phyloP scores from a whole-genome alignment of 495 filamentous ascomycete species.

The Aspergillus kassunensis region DNA sequence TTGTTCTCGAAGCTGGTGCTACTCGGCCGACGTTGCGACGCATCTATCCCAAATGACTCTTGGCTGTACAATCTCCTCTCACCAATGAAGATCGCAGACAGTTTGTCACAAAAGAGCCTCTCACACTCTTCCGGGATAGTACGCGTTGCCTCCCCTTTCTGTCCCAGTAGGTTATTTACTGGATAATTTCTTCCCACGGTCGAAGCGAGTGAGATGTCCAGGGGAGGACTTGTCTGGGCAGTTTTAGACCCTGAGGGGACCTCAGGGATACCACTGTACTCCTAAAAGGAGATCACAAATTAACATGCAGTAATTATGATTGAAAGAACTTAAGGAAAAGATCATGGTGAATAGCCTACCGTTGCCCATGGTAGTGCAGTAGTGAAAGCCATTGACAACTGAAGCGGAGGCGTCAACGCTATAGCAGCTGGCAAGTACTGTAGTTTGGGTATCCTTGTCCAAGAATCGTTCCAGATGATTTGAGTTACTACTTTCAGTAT shows the following conservation, averaged over 20 bases:
- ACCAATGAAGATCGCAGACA: constrained; percentile 91
- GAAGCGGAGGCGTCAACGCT: constrained; percentile 50
- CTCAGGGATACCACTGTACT: constrained; percentile 97
- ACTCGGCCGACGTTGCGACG: constrained; percentile 36
- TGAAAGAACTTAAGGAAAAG: too few relatives aligned
- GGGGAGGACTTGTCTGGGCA: constrained; percentile 77
- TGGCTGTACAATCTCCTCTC: constrained; percentile 67
- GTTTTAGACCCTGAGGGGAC: constrained; percentile 77
- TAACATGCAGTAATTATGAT: too few relatives aligned
- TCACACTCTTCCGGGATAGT: constrained; percentile 99
- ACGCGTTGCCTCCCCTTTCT: constrained; percentile 85
- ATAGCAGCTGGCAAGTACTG: constrained; percentile 86
- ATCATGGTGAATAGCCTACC: constrained; percentile 43
- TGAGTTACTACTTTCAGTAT: constrained; percentile 68
- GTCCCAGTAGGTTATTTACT: constrained; percentile 36
- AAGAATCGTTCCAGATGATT: constrained; percentile 55
- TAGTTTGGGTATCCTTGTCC: constrained; percentile 49
- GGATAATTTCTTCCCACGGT: constrained; percentile 52
- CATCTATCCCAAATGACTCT: constrained; percentile 77
- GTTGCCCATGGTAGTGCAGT: constrained; percentile 82
- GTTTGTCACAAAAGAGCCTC: constrained; percentile 97
- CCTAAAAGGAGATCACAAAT: constrained; percentile 53
- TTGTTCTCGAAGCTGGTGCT: constrained; percentile 22
- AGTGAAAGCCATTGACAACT: constrained; percentile 79
- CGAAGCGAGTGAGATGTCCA: constrained; percentile 61